These are phyloP conservation scores for Dactylonectria estremocensis DNA, from an alignment of 2,329 filamentous ascomycete genomes.

Conservation along the genomic window DNA sequence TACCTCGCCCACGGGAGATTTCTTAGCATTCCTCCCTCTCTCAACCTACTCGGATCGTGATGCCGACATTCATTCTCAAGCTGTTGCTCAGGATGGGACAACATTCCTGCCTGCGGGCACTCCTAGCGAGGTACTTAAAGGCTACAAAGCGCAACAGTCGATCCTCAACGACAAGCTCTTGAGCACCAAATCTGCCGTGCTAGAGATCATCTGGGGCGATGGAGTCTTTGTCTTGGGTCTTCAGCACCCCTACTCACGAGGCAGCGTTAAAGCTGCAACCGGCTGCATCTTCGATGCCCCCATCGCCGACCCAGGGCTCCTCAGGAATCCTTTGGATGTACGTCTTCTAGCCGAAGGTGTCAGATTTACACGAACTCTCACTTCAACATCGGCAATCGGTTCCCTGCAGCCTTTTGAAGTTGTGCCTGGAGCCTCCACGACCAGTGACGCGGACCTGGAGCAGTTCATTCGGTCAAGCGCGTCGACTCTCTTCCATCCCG, in stretches of 20 bases:
- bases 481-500: constrained; percentile 40
- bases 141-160: constrained; percentile 37
- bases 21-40: constrained; percentile 37
- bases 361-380: constrained; percentile 33
- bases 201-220: constrained; percentile 42
- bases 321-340: constrained; percentile 39
- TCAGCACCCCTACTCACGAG: constrained; percentile 43
- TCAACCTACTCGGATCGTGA: constrained; percentile 27
- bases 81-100: constrained; percentile 25
- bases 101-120: constrained; percentile 30
- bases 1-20: constrained; percentile 35
- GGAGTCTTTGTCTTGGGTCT: constrained; percentile 35
- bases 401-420: constrained; percentile 29
- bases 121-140: constrained; percentile 27
- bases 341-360: constrained; percentile 28
- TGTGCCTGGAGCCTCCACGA: constrained; percentile 24
- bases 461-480: constrained; percentile 32
- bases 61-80: constrained; percentile 26
- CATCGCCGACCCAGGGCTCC: constrained; percentile 35
- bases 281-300: constrained; percentile 37
- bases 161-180: constrained; percentile 36
- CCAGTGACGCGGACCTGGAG: constrained; percentile 36
- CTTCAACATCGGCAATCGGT: constrained; percentile 21
- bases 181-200: constrained; percentile 25
- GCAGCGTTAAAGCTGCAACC: constrained; percentile 38